A percentile compares a stretch with the other conserved stretches of the same genome.
Evolutionary conservation across 192 early-diverging fungal genomes (phyloP).

Genomic region (Backusella psychrophila): DNA sequence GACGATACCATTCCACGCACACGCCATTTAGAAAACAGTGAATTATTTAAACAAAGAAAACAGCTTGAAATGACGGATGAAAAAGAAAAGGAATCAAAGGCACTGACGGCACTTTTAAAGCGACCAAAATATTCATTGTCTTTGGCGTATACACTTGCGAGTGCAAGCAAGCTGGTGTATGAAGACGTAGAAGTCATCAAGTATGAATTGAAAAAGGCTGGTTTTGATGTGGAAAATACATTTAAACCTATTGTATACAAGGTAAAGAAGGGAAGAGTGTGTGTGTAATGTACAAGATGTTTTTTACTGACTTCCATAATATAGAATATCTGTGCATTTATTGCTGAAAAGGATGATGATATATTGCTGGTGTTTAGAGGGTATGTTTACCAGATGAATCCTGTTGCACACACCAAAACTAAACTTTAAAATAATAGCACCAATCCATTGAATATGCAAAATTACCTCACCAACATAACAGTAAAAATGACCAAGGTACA

Average conservation of each 20-base stretch:
- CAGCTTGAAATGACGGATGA: background rate
- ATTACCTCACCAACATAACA: conserved; percentile 46
- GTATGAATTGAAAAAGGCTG: conserved; percentile 44
- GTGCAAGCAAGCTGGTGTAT: conserved; percentile 46
- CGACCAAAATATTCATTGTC: conserved; percentile 43
- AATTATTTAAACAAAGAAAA: conserved; percentile 21
- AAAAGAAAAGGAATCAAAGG: conserved; percentile 2
- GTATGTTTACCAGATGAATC: background rate
- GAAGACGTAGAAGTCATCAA: conserved; percentile 51
- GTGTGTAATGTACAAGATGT: background rate
- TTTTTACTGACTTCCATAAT: background rate
- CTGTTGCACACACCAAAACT: background rate
- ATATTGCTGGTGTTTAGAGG: conserved; percentile 53
- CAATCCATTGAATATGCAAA: conserved; percentile 52
- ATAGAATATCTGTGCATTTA: conserved; percentile 52
- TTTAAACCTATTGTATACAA: conserved; percentile 52
- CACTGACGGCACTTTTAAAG: conserved; percentile 5
- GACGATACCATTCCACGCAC: conserved; percentile 27
- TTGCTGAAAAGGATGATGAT: conserved; percentile 53
- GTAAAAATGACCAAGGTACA: conserved; percentile 15
- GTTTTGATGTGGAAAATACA: conserved; percentile 47
- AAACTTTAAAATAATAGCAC: conserved; percentile 17
- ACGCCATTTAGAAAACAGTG: conserved; percentile 17
- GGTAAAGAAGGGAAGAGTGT: conserved; percentile 25
- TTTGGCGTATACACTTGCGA: conserved; percentile 44